These are phyloP conservation scores for Crithidia brevicula DNA, from an alignment of 208 protist genomes.

Conservation along the genomic window DNA sequence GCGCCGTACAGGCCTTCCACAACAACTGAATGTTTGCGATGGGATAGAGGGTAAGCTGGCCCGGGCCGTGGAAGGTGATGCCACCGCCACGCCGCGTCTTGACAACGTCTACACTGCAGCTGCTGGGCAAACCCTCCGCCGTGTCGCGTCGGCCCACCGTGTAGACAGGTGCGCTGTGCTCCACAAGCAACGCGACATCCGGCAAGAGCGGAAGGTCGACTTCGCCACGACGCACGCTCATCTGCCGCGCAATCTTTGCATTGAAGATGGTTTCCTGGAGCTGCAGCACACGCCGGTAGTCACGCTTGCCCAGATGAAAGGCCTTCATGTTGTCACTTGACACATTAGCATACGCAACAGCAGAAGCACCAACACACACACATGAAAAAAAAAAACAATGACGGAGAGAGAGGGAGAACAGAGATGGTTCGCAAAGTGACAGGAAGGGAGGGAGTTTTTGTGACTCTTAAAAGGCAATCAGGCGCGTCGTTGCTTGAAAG, in stretches of 20 bases:
- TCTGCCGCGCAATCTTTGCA: conserved; percentile 65
- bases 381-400: background rate
- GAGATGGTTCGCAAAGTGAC: too few relatives aligned
- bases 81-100: conserved; percentile 80
- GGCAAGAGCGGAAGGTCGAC: conserved; percentile 35
- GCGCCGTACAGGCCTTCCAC: conserved; percentile 58
- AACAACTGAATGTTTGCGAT: conserved; percentile 78
- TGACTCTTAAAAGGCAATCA: too few relatives aligned
- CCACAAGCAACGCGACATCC: conserved; percentile 71
- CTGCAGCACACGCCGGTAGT: conserved; percentile 57
- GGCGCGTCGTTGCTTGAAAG: too few relatives aligned
- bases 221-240: conserved; percentile 41
- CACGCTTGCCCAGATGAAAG: conserved; percentile 64
- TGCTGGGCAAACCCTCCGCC: conserved; percentile 47
- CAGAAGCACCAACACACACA: too few relatives aligned
- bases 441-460: too few relatives aligned
- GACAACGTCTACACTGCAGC: conserved; percentile 57
- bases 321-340: conserved; percentile 51
- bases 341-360: background rate
- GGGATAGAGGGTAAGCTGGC: conserved; percentile 90
- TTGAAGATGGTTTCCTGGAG: conserved; percentile 80
- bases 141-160: conserved; percentile 89
- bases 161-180: conserved; percentile 83
- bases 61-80: conserved; percentile 88
- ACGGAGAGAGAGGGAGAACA: conserved; percentile 16